A percentile compares a stretch with the other conserved stretches of the same genome.
These are phyloP conservation scores for Candida sanyaensis DNA, from an alignment of 1,139 yeast genomes.

Conservation along the genomic window DNA sequence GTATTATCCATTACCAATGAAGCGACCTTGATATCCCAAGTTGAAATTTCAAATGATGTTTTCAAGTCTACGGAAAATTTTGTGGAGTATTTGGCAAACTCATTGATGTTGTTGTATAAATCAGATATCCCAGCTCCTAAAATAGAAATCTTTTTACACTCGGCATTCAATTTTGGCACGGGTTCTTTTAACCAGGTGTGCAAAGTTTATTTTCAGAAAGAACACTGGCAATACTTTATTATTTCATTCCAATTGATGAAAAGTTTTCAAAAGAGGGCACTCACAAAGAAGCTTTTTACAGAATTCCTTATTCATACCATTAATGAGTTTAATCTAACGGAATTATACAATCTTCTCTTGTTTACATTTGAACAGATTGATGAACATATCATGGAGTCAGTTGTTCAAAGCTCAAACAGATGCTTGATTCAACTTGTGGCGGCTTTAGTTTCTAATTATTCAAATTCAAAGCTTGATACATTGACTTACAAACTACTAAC, in stretches of 20 bases:
- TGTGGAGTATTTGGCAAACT: slow-evolving; percentile 20
- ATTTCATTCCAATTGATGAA: slow-evolving; percentile 23
- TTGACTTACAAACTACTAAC: slow-evolving; percentile 17
- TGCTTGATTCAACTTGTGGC: slow-evolving; percentile 11
- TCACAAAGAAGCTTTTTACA: slow-evolving; percentile 14
- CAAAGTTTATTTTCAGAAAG: slow-evolving; percentile 23
- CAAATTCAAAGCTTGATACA: slow-evolving; percentile 7
- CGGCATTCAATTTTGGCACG: slow-evolving; percentile 26
- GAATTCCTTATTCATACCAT: slow-evolving; percentile 6
- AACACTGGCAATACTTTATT: slow-evolving; percentile 22
- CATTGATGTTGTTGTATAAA: slow-evolving; percentile 14
- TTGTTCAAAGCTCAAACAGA: slow-evolving; percentile 9
- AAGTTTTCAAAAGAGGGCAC: slow-evolving; percentile 25
- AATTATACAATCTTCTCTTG: slow-evolving; percentile 11
- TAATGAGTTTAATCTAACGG: slow-evolving; percentile 6
- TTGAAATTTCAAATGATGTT: slow-evolving; percentile 14
- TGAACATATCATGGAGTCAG: slow-evolving; percentile 15
- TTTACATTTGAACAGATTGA: slow-evolving; percentile 17
- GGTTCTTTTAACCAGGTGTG: slow-evolving; percentile 21
- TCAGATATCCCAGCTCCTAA: background rate
- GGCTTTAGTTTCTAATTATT: slow-evolving; percentile 9
- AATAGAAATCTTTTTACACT: slow-evolving; percentile 24
- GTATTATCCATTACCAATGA: slow-evolving; percentile 29
- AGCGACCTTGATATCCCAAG: slow-evolving; percentile 10
- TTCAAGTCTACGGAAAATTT: slow-evolving; percentile 25